Conservation (phyloP, 306 rosid genomes). For the Begonia fuchsioides region DNA sequence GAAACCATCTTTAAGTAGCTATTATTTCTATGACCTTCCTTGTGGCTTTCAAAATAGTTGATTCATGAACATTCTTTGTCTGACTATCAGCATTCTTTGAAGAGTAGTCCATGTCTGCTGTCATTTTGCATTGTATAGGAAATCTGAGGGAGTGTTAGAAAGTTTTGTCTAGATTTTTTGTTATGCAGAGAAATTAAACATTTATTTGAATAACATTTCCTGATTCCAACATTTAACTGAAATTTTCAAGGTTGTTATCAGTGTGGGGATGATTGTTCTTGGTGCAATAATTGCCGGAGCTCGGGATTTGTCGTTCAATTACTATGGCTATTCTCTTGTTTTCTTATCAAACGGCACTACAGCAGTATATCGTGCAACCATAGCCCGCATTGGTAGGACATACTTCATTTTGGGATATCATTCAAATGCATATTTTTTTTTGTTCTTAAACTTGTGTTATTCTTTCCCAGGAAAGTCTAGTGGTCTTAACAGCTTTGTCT, state of each 20-base stretch:
- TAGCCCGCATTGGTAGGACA: conserved; percentile 66
- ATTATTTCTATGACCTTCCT: no score
- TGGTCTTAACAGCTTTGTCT: conserved; percentile 96
- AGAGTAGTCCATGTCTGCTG: no score
- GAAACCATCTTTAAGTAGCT: background rate
- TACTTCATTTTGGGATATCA: conserved; percentile 6
- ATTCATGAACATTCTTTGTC: no score
- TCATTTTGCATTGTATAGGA: no score
- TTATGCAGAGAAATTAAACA: background rate
- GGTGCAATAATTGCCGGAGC: conserved; percentile 95
- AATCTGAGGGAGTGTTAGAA: no score
- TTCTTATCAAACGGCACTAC: conserved; percentile 77
- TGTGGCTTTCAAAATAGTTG: no score
- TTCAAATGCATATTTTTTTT: conserved; percentile 1
- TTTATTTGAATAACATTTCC: conserved; percentile 22
- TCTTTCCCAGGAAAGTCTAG: conserved; percentile 72
- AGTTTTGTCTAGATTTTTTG: background rate
- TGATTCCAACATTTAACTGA: conserved; percentile 61
- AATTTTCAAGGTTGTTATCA: conserved; percentile 66
- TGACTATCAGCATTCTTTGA: no score
- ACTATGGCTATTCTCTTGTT: conserved; percentile 73
- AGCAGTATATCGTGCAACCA: conserved; percentile 90
- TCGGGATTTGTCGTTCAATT: conserved; percentile 81
- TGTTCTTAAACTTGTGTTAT: conserved; percentile 10
- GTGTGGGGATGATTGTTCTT: conserved; percentile 82